Percentiles rank a stretch among this genome's conserved stretches.
Evolutionary conservation across 768 basidiomycete species (phyloP).

Genomic region (Kwoniella shandongensis): DNA sequence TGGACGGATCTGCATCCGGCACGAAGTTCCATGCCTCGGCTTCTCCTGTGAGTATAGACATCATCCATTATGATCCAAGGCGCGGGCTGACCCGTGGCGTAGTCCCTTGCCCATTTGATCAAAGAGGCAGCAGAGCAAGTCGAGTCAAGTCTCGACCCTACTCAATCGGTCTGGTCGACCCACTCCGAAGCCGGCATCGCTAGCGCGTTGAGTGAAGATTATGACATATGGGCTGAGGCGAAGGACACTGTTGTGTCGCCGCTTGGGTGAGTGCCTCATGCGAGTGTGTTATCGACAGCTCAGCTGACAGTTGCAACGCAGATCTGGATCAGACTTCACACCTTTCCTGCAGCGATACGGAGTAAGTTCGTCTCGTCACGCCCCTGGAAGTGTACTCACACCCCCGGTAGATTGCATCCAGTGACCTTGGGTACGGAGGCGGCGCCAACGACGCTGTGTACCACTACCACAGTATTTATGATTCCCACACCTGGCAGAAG

Average conservation of each 20-base stretch:
- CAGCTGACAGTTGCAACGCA: neutral
- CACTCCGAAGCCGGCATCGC: conserved; percentile 61
- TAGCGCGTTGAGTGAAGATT: conserved; percentile 15
- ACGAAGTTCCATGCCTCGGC: conserved; percentile 62
- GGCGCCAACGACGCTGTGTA: conserved; percentile 58
- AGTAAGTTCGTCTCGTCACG: conserved; percentile 47
- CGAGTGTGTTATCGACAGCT: neutral
- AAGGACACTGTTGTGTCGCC: conserved; percentile 57
- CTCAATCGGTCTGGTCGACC: conserved; percentile 77
- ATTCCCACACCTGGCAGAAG: conserved; percentile 71
- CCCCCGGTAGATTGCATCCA: conserved; percentile 43
- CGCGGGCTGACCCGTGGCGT: conserved; percentile 7
- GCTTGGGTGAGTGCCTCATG: conserved; percentile 62
- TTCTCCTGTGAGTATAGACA: conserved; percentile 60
- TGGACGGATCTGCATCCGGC: conserved; percentile 68
- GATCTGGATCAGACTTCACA: conserved; percentile 84
- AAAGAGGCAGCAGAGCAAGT: conserved; percentile 67
- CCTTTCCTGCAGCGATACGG: conserved; percentile 82
- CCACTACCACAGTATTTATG: conserved; percentile 75
- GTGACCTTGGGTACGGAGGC: conserved; percentile 48
- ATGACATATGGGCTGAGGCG: conserved; percentile 26
- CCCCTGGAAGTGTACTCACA: neutral
- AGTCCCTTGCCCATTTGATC: conserved; percentile 74
- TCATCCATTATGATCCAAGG: neutral
- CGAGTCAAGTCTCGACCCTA: conserved; percentile 67